Conservation (phyloP, 345 rosid species). For the Gossypium ekmanianum region DNA sequence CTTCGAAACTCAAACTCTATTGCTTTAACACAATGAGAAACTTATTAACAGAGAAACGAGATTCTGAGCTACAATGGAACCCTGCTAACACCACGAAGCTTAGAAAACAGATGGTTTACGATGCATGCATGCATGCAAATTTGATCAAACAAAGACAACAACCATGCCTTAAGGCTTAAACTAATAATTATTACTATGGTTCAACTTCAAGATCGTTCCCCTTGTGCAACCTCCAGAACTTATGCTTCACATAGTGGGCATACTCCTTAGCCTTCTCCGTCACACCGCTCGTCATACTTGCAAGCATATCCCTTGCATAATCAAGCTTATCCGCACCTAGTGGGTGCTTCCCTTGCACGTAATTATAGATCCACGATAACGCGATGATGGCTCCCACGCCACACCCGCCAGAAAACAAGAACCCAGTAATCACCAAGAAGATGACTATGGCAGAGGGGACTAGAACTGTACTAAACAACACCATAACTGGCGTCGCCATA, state of each 20-base stretch:
- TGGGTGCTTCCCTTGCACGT: slow-evolving; percentile 57
- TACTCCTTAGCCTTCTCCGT: slow-evolving; percentile 52
- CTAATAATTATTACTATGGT: too few relatives aligned
- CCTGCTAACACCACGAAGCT: too few relatives aligned
- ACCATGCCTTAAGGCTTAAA: too few relatives aligned
- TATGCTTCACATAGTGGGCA: slow-evolving; percentile 47
- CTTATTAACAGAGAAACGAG: too few relatives aligned
- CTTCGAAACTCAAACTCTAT: too few relatives aligned
- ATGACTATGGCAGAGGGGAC: slow-evolving; percentile 48
- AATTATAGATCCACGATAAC: slow-evolving; percentile 62
- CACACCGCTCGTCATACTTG: slow-evolving; percentile 34
- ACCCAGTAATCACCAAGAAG: slow-evolving; percentile 32
- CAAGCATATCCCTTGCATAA: slow-evolving; percentile 35
- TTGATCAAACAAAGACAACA: background rate
- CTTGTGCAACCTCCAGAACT: slow-evolving; percentile 34
- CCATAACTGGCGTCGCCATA: slow-evolving; percentile 53
- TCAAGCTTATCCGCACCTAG: slow-evolving; percentile 59
- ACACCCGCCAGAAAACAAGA: slow-evolving; percentile 52
- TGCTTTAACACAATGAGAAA: too few relatives aligned
- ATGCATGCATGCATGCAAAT: background rate
- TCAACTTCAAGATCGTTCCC: slow-evolving; percentile 16
- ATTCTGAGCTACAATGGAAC: too few relatives aligned
- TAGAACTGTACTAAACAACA: slow-evolving; percentile 57
- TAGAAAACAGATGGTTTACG: background rate
- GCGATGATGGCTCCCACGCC: slow-evolving; percentile 52